Conservation (phyloP, 345 rosid genomes). For the Toxicodendron radicans region DNA sequence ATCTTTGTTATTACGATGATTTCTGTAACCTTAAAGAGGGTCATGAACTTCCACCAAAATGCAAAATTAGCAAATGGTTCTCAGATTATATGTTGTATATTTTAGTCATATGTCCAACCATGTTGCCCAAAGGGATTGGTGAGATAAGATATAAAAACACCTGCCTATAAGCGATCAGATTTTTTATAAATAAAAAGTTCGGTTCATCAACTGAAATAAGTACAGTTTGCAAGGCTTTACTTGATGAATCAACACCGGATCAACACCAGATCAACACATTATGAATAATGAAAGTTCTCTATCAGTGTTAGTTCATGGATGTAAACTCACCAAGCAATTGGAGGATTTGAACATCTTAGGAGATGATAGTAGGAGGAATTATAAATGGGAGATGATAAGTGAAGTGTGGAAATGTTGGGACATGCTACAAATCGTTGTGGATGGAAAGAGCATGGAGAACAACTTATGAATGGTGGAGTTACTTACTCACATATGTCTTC, state of each 20-base stretch:
- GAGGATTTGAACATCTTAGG: background rate
- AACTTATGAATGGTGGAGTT: constrained; percentile 16
- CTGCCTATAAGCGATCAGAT: background rate
- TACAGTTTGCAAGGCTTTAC: background rate
- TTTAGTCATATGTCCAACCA: background rate
- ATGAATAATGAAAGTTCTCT: background rate
- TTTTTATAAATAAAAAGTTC: background rate
- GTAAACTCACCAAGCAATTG: constrained; percentile 9
- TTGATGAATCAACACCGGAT: background rate
- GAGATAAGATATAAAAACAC: constrained; percentile 16
- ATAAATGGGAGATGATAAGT: constrained; percentile 14
- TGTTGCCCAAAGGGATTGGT: constrained; percentile 23
- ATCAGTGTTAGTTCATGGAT: constrained; percentile 3
- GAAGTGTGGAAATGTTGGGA: constrained; percentile 21
- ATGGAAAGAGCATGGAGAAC: constrained; percentile 19
- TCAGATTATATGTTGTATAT: constrained; percentile 21
- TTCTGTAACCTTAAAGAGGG: background rate
- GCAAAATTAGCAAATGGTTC: constrained; percentile 18
- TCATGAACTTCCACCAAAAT: background rate
- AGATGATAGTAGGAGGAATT: background rate
- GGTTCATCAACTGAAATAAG: background rate
- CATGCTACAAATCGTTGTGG: constrained; percentile 15
- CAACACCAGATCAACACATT: background rate
- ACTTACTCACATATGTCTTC: constrained; percentile 23
- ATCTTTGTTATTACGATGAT: constrained; percentile 20